Conservation (phyloP, 306 rosid genomes). For the Elaeagnus macrophylla region DNA sequence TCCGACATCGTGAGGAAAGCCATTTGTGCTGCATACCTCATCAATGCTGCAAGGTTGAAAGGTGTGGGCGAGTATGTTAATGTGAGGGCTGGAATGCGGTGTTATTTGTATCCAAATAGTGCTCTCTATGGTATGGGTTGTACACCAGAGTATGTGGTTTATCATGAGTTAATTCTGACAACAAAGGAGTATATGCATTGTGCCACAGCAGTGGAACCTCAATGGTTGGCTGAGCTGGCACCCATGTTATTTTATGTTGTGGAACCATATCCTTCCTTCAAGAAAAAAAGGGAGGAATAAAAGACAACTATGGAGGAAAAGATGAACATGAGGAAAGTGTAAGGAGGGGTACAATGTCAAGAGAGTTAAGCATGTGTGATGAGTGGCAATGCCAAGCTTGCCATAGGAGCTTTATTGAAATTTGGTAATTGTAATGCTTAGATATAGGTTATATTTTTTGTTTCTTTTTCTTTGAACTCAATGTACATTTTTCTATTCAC, state of each 20-base stretch:
- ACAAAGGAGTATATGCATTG: slow-evolving; percentile 94
- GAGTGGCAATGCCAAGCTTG: slow-evolving; percentile 64
- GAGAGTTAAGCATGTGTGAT: slow-evolving; percentile 61
- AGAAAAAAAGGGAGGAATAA: slow-evolving; percentile 75
- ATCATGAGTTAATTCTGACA: slow-evolving; percentile 78
- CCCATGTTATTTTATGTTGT: slow-evolving; percentile 95
- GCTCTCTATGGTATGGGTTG: slow-evolving; percentile 97
- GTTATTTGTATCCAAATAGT: slow-evolving; percentile 93
- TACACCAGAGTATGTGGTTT: slow-evolving; percentile 84
- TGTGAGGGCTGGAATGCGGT: slow-evolving; percentile 77
- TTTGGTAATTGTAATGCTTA: no score
- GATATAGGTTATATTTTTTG: no score
- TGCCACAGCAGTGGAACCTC: slow-evolving; percentile 94
- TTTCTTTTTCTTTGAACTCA: no score
- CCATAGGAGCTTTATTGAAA: no score
- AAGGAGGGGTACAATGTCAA: slow-evolving; percentile 54
- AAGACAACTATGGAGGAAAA: slow-evolving; percentile 95
- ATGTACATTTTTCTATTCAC: no score
- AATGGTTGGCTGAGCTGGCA: slow-evolving; percentile 91
- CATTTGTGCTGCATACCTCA: slow-evolving; percentile 88
- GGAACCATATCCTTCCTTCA: slow-evolving; percentile 88
- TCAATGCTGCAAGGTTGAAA: slow-evolving; percentile 78
- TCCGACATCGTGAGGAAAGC: slow-evolving; percentile 86
- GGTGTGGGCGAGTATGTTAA: slow-evolving; percentile 97
- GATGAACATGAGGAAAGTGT: slow-evolving; percentile 76